Conservation (phyloP, 148 eudicot species). For the Rhododendron griersonianum region DNA sequence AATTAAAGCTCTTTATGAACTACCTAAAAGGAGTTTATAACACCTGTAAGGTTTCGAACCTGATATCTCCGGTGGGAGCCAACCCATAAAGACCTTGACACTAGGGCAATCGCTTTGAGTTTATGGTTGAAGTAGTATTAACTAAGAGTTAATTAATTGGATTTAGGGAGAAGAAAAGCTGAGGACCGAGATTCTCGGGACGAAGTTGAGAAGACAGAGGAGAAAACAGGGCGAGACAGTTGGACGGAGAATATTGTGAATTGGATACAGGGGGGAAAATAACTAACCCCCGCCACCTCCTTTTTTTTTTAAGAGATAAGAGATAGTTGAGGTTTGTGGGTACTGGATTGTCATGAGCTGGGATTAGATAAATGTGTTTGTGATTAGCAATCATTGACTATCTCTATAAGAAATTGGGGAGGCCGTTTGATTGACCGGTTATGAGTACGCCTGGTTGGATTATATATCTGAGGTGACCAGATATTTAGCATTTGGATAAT, state of each 20-base stretch:
- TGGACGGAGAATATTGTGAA: constrained; percentile 33
- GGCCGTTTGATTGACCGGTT: neutral
- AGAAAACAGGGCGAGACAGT: constrained; percentile 23
- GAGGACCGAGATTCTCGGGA: constrained; percentile 30
- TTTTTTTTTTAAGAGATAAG: neutral
- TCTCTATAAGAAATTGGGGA: neutral
- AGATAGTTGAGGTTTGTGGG: neutral
- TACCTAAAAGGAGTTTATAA: neutral
- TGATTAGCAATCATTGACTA: neutral
- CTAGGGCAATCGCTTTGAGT: neutral
- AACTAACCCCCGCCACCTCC: neutral
- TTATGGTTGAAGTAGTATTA: neutral
- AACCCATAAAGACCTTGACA: neutral
- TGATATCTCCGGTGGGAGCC: neutral
- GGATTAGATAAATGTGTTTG: neutral
- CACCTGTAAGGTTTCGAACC: neutral
- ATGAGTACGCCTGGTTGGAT: neutral
- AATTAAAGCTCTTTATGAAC: neutral
- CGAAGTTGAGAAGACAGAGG: neutral
- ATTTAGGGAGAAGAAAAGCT: neutral
- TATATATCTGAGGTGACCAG: neutral
- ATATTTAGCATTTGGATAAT: neutral
- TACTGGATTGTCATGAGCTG: neutral
- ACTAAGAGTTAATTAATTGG: neutral
- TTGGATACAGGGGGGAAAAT: constrained; percentile 7